phyloP scores from a whole-genome alignment of 768 basidiomycete species.

The Thelephora ganbajun region DNA sequence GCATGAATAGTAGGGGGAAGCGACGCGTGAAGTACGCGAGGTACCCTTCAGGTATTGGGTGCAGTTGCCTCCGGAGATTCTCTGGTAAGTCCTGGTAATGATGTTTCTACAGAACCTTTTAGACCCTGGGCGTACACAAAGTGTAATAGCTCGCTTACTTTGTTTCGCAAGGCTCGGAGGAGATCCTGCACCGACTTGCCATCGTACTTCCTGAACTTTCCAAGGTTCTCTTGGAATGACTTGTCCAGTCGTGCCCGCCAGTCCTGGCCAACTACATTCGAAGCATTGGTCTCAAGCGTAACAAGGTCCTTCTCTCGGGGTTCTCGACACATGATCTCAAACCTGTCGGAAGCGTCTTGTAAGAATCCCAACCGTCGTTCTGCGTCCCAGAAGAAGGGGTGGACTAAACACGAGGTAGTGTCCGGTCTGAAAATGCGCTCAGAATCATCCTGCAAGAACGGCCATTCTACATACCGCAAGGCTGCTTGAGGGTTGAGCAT shows the following conservation, averaged over 20 bases:
- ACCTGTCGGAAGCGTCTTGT: constrained; percentile 95
- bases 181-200: constrained; percentile 84
- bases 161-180: constrained; percentile 85
- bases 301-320: constrained; percentile 69
- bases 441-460: constrained; percentile 1
- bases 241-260: constrained; percentile 85
- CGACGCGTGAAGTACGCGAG: constrained; percentile 84
- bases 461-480: constrained; percentile 43
- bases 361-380: constrained; percentile 78
- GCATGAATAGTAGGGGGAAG: constrained; percentile 85
- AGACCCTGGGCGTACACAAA: constrained; percentile 1
- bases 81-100: constrained; percentile 97
- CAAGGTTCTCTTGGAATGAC: constrained; percentile 84
- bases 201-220: constrained; percentile 97
- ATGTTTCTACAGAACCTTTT: constrained; percentile 53
- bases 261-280: constrained; percentile 70
- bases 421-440: constrained; percentile 46
- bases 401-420: constrained; percentile 73
- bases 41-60: constrained; percentile 87
- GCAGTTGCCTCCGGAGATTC: constrained; percentile 76
- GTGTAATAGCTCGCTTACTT: constrained; percentile 36
- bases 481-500: constrained; percentile 75
- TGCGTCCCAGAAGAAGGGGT: constrained; percentile 96
- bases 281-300: constrained; percentile 58
- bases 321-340: constrained; percentile 94